These are phyloP conservation scores for Glarea lozoyensis DNA, from an alignment of 495 filamentous ascomycete genomes.

Conservation along the genomic window DNA sequence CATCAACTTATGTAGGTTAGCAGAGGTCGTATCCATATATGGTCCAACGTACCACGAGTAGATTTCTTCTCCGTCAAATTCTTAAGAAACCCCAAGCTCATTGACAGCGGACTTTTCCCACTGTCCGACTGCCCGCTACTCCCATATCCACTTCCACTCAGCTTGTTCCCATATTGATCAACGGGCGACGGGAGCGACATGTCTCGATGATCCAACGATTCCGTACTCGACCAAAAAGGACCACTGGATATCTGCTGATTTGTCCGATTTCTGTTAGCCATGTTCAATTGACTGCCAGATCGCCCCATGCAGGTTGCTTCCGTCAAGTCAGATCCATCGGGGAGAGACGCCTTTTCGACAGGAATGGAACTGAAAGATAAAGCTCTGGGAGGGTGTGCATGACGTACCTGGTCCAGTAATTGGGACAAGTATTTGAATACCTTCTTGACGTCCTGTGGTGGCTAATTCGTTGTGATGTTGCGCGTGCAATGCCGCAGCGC, in stretches of 20 bases:
- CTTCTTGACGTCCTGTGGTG: neutral
- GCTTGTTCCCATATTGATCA: slow-evolving; percentile 19
- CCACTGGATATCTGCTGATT: neutral
- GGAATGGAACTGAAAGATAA: no score
- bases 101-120: slow-evolving; percentile 44
- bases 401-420: slow-evolving; percentile 6
- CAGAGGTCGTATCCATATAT: slow-evolving; percentile 3
- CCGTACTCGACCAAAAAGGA: slow-evolving; percentile 3
- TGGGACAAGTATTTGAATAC: neutral
- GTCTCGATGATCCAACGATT: slow-evolving; percentile 1
- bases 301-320: slow-evolving; percentile 1
- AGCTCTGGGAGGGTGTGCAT: slow-evolving; percentile 11
- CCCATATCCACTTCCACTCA: slow-evolving; percentile 17
- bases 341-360: no score
- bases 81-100: slow-evolving; percentile 51
- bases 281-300: neutral
- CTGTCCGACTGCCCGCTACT: slow-evolving; percentile 21
- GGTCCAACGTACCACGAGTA: slow-evolving; percentile 35
- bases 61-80: slow-evolving; percentile 52
- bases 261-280: slow-evolving; percentile 12
- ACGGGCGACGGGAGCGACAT: slow-evolving; percentile 19
- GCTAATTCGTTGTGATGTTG: neutral
- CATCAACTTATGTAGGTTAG: slow-evolving; percentile 45
- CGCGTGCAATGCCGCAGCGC: neutral
- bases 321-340: neutral